Evolutionary conservation across 2,329 filamentous ascomycete species (phyloP).

Genomic region (Cladosporium cucumerinum): DNA sequence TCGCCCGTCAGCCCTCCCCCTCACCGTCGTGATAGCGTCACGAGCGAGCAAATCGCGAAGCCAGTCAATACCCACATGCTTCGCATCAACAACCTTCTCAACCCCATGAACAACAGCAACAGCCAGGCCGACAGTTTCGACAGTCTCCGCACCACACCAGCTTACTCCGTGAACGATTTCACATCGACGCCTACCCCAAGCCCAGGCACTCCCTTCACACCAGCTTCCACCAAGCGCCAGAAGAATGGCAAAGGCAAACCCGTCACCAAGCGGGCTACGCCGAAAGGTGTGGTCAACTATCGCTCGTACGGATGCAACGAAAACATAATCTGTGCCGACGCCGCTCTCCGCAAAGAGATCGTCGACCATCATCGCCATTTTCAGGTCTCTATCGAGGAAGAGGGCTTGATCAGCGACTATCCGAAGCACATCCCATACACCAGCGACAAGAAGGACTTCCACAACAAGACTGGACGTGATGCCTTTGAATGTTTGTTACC

Average conservation of each 20-base stretch:
- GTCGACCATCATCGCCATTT: conserved; percentile 60
- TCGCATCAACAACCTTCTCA: conserved; percentile 43
- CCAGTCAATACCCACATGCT: conserved; percentile 32
- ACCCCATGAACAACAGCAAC: conserved; percentile 29
- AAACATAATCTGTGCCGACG: not conserved
- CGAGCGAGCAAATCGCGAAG: conserved; percentile 20
- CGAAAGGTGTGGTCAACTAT: conserved; percentile 68
- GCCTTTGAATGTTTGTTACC: conserved; percentile 72
- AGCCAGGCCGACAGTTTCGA: conserved; percentile 20
- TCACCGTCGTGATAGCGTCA: conserved; percentile 18
- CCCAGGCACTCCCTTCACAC: conserved; percentile 24
- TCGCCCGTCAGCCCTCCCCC: conserved; percentile 22
- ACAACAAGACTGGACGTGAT: conserved; percentile 79
- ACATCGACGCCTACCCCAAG: conserved; percentile 25
- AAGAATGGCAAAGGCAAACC: conserved; percentile 65
- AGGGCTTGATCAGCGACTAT: conserved; percentile 46
- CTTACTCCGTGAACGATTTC: conserved; percentile 24
- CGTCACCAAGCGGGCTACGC: conserved; percentile 58
- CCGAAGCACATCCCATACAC: conserved; percentile 80
- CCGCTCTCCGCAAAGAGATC: conserved; percentile 41
- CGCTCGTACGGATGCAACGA: conserved; percentile 63
- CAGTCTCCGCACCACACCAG: conserved; percentile 29
- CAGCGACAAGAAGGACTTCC: conserved; percentile 87
- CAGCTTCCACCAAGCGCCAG: conserved; percentile 36
- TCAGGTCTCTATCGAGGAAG: conserved; percentile 54